Evolutionary conservation across 2,329 filamentous ascomycete genomes (phyloP), one percentile per base, ranked within the genome.

Genomic region (Erysiphe pulchra): DNA sequence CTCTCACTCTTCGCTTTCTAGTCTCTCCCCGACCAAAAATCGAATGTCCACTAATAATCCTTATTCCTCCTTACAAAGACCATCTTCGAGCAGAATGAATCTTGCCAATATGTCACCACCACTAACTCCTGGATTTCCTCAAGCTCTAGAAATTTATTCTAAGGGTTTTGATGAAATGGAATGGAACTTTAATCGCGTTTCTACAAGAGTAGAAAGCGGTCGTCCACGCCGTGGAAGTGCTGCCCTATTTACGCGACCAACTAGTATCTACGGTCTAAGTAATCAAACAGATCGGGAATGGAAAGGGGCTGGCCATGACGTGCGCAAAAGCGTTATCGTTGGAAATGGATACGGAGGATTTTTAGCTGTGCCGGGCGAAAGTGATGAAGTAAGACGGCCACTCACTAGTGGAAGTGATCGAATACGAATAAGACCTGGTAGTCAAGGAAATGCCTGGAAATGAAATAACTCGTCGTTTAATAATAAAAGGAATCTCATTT

Each of bases 301-400:
- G 73, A 45, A 43, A 13, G 69, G 33, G 16, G 39, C 47, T 28
- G 50, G 70, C 11, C 68, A 70, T 9, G 70, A 73, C 45, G 67
- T 69, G 5, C 61, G 75, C 31, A 71, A 68, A 59, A 73, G 68
- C 51, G 64, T 77, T 9, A 64, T 78, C n/a, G 73, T 79, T 0
- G 73, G 73, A 0, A 78, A 78, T 55, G 75, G 75, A 2, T 75
- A 75, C 49, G 75, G 75, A 28, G 75, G 75, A 0, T 78, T 74
- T 58, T 58, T 79, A 16, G 72, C 74, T 16, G 67, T 79, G n/a
- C 75, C 75, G 0, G 60, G 60, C 17, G 68, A 70, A 11, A 57
- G 48, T n/a, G 33, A 39, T 38, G 34, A 42, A 10, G 57, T 54
- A 24, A 47, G 56, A 47, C 20, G 20, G 20, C 55, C 55, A 5